Conservation (phyloP, 257 asterid genomes). For the Solanum neorickii region DNA sequence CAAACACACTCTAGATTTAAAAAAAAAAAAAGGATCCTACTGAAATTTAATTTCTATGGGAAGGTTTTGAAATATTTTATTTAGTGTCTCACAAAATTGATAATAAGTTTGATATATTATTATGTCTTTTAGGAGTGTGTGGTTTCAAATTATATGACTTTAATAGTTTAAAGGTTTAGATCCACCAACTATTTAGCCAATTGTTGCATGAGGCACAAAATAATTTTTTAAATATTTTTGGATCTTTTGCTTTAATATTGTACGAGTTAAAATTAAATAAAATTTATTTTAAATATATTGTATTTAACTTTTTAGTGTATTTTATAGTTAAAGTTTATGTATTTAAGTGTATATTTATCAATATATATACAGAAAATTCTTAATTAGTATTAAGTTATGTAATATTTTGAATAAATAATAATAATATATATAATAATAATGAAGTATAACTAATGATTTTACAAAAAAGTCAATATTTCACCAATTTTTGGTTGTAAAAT, state of each 20-base stretch:
- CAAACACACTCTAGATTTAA: too few species aligned
- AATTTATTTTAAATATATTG: too few species aligned
- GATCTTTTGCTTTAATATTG: too few species aligned
- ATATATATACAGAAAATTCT: too few species aligned
- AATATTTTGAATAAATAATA: too few species aligned
- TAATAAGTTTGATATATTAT: not conserved
- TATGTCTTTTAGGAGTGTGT: not conserved
- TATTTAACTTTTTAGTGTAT: too few species aligned
- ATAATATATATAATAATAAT: too few species aligned
- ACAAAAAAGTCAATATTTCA: too few species aligned
- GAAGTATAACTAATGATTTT: too few species aligned
- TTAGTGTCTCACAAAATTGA: not conserved
- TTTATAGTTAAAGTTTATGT: rapidly evolving
- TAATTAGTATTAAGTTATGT: too few species aligned
- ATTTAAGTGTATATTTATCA: rapidly evolving
- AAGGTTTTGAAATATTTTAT: not conserved
- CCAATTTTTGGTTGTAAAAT: too few species aligned
- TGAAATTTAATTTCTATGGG: not conserved
- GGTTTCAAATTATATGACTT: not conserved
- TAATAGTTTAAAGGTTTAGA: not conserved
- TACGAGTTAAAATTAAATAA: rapidly evolving
- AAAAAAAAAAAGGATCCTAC: not conserved
- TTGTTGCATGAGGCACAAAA: not conserved
- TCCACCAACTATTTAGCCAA: not conserved
- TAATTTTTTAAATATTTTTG: too few species aligned